phyloP scores from a whole-genome alignment of 179 eudicot species.

The Drosera spatulata region DNA sequence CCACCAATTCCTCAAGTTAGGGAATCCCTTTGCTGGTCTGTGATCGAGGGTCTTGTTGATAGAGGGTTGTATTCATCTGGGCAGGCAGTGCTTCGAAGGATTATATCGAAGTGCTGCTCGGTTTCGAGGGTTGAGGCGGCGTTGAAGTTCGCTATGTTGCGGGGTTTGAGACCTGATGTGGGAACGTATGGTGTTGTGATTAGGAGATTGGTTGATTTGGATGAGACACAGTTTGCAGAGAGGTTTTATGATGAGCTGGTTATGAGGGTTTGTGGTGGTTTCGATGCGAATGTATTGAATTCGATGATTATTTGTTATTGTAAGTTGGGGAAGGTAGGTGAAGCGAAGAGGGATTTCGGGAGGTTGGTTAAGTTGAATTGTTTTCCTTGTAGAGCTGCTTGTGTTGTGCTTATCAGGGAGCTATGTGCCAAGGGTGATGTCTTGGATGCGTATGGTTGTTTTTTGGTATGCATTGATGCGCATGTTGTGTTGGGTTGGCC shows the following conservation, averaged over 20 bases:
- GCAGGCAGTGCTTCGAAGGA: conserved; percentile 21
- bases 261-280: conserved; percentile 12
- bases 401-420: conserved; percentile 17
- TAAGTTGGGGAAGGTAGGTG: conserved; percentile 25
- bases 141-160: conserved; percentile 13
- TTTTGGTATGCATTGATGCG: conserved; percentile 10
- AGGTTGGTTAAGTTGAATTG: conserved; percentile 13
- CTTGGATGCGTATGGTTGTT: conserved; percentile 27
- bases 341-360: conserved; percentile 27
- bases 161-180: conserved; percentile 22
- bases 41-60: conserved; percentile 15
- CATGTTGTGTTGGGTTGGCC: conserved; percentile 7
- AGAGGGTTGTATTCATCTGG: conserved; percentile 19
- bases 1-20: conserved; percentile 6
- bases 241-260: conserved; percentile 12
- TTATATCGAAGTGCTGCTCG: conserved; percentile 14
- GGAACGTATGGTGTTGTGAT: conserved; percentile 15
- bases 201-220: conserved; percentile 18
- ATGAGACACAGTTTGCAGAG: conserved; percentile 24
- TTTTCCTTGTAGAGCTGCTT: conserved; percentile 10
- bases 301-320: conserved; percentile 28
- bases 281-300: conserved; percentile 13
- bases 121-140: conserved; percentile 19
- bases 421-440: conserved; percentile 18
- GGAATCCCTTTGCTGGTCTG: conserved; percentile 18